These are phyloP conservation scores for Malassezia caprae DNA, from an alignment of 1,284 basidiomycete species.

Conservation along the genomic window DNA sequence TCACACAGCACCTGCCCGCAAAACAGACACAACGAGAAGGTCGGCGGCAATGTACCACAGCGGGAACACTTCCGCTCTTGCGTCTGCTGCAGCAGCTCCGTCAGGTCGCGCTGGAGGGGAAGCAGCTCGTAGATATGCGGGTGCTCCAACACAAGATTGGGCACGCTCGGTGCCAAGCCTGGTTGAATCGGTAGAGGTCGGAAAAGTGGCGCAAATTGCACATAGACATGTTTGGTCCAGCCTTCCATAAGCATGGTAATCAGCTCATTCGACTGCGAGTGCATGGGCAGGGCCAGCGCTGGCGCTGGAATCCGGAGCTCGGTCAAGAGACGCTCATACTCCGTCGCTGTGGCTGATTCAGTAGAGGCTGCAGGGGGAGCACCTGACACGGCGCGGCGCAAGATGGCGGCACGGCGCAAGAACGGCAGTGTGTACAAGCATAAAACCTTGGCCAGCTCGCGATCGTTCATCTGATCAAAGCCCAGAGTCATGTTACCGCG, in stretches of 20 bases:
- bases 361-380: neutral
- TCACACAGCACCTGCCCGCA: conserved; percentile 83
- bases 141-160: conserved; percentile 60
- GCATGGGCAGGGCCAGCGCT: conserved; percentile 29
- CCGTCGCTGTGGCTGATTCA: conserved; percentile 1
- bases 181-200: conserved; percentile 40
- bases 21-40: conserved; percentile 81
- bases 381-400: conserved; percentile 61
- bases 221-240: conserved; percentile 47
- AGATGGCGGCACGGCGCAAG: conserved; percentile 76
- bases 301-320: conserved; percentile 35
- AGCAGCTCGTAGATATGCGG: conserved; percentile 76
- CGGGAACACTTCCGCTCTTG: conserved; percentile 62
- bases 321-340: conserved; percentile 34
- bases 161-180: conserved; percentile 4
- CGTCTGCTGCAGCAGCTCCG: conserved; percentile 67
- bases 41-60: conserved; percentile 69
- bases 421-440: conserved; percentile 86
- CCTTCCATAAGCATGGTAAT: conserved; percentile 43
- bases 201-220: conserved; percentile 42
- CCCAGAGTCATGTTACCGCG: conserved; percentile 47
- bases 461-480: conserved; percentile 42
- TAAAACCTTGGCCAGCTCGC: conserved; percentile 64
- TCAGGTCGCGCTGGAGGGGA: conserved; percentile 68
- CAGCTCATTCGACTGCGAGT: conserved; percentile 36